Evolutionary conservation across 1,139 yeast species (phyloP).

Genomic region (Suhomyces guaymorum): DNA sequence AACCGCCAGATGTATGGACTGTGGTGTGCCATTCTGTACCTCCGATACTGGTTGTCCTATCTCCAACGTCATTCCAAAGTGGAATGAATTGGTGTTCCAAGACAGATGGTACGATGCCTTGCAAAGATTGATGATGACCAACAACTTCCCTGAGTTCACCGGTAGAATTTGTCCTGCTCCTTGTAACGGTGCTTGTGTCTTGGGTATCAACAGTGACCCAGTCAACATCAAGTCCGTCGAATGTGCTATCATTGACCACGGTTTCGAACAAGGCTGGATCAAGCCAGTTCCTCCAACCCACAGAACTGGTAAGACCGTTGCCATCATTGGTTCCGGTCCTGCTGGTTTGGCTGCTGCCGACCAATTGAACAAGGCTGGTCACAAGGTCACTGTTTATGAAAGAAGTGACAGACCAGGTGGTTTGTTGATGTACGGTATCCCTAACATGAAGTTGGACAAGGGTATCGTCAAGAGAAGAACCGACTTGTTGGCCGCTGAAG

Average conservation of each 20-base stretch:
- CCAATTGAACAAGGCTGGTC: conserved; percentile 96
- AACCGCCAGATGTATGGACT: conserved; percentile 99
- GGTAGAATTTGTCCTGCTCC: conserved; percentile 99
- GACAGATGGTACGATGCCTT: conserved; percentile 95
- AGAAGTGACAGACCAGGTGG: conserved; percentile 97
- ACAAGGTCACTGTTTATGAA: conserved; percentile 85
- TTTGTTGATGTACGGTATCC: conserved; percentile 96
- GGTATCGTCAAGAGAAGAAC: conserved; percentile 90
- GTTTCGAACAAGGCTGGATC: conserved; percentile 96
- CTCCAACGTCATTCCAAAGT: conserved; percentile 94
- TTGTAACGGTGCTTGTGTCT: conserved; percentile 97
- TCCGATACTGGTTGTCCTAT: conserved; percentile 98
- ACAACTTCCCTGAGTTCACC: conserved; percentile 97
- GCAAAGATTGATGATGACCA: conserved; percentile 90
- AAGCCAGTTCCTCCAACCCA: conserved; percentile 73
- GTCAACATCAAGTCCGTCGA: conserved; percentile 97
- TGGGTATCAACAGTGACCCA: conserved; percentile 91
- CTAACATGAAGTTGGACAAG: conserved; percentile 97
- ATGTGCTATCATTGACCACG: conserved; percentile 94
- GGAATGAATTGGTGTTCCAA: conserved; percentile 95
- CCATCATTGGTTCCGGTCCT: conserved; percentile 95
- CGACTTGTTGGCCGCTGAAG: conserved; percentile 88
- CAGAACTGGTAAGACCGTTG: conserved; percentile 85
- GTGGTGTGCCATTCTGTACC: conserved; percentile 99
- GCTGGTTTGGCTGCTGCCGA: conserved; percentile 96